Conservation (phyloP, 2,329 filamentous ascomycete species). For the Teratosphaeria destructans region DNA sequence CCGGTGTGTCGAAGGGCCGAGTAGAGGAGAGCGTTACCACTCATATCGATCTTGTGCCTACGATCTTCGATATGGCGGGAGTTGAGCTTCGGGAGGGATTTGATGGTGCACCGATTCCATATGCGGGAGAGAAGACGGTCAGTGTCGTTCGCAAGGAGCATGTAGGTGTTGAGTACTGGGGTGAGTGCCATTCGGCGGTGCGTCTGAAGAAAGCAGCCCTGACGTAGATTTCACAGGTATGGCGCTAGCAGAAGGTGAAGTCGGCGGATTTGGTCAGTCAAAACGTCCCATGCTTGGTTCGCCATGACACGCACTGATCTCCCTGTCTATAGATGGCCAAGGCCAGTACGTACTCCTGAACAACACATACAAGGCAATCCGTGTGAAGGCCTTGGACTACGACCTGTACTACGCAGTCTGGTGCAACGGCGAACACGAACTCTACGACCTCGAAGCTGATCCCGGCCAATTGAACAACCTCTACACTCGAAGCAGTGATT, state of each 20-base stretch:
- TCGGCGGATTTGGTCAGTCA: constrained; percentile 15
- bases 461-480: constrained; percentile 16
- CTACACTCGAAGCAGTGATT: constrained; percentile 1
- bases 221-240: constrained; percentile 11
- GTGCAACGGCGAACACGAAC: constrained; percentile 57
- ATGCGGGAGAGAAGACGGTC: constrained; percentile 10
- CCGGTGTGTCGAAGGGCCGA: constrained; percentile 21
- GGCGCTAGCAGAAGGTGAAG: constrained; percentile 23
- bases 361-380: constrained; percentile 21
- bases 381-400: constrained; percentile 31
- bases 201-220: neutral
- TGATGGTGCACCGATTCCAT: constrained; percentile 27
- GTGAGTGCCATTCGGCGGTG: constrained; percentile 6
- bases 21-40: constrained; percentile 26
- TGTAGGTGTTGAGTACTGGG: constrained; percentile 34
- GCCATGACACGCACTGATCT: neutral
- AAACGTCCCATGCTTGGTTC: neutral
- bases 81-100: constrained; percentile 23
- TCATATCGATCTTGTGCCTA: constrained; percentile 32
- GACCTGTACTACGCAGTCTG: constrained; percentile 57
- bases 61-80: constrained; percentile 25
- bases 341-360: constrained; percentile 5
- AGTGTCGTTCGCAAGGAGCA: constrained; percentile 20
- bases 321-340: neutral
- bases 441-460: constrained; percentile 42